Evolutionary conservation across 1,284 basidiomycete genomes (phyloP), one percentile per base, ranked within the genome.

Genomic region (Boletus semigastroideus): DNA sequence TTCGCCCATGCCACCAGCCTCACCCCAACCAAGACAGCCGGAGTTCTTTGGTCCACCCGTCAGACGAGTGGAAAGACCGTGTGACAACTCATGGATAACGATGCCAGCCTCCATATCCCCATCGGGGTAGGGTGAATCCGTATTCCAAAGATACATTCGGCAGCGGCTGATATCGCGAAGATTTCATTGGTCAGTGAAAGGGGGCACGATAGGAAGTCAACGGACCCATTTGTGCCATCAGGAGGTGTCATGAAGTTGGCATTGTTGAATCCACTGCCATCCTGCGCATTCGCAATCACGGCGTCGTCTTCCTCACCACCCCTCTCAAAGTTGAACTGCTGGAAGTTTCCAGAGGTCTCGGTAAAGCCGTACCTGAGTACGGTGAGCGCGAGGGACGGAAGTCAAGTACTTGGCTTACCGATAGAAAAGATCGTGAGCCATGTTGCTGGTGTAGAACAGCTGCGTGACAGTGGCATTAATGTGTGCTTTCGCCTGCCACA

Each of bases 71-170:
- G 90, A 93, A 47, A 98, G 74, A 62, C 95, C 95, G 69, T 98
- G 95, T 50, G 82, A 78, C 64, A 90, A 72, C 73, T 94, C 93
- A 72, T 95, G 92, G 56, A 95, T 92, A 62, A 95, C 91, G 56
- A 95, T 95, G 48, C 92, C 93, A 42, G 92, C 91, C 71, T 98
- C 96, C 50, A 98, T 79, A 64, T 97, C 94, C 41, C 96, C 95
- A 64, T 98, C 95, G 25, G 94, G 79, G 77, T 89, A 96, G 1
- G 95, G 94, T 20, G 82, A 77, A 10, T 85, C 87, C 1, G 90
- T 92, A 72, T 92, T 90, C 95, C 95, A 98, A 42, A 94, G 76
- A 75, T 96, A 98, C 96, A 98, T 98, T 60, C 95, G 82, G 90
- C 95, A 94, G 53, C 92, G 86, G 10, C 91, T 91, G 62, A 85